Conservation (phyloP, 805 yeast species). For the Kluyveromyces wickerhamii region DNA sequence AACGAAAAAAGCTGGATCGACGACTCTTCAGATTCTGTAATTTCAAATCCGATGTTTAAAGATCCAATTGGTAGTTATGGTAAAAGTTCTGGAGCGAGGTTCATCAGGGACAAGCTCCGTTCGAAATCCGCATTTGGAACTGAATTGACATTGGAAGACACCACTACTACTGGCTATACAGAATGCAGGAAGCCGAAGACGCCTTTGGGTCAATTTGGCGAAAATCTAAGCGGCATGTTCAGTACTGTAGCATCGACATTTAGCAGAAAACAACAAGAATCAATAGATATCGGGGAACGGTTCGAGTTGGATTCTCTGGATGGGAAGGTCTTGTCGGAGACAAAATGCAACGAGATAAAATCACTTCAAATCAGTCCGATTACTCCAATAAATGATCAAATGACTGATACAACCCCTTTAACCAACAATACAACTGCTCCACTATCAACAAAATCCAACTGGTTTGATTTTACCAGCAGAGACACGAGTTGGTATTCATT, state of each 20-base stretch:
- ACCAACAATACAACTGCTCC: slow-evolving; percentile 1
- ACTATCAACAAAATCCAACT: slow-evolving; percentile 1
- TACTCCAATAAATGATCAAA: background rate
- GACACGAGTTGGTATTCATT: slow-evolving; percentile 3
- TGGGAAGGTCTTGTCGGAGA: background rate
- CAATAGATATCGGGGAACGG: background rate
- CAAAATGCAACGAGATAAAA: background rate
- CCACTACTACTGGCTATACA: no score
- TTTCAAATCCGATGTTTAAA: background rate
- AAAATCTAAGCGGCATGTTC: slow-evolving; percentile 1
- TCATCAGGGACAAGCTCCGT: slow-evolving; percentile 1
- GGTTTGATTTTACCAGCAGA: slow-evolving; percentile 4
- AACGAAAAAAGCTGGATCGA: no score
- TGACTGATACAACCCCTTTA: background rate
- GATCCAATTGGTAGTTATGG: slow-evolving; percentile 5
- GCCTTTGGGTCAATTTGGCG: slow-evolving; percentile 1
- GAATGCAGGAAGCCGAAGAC: no score
- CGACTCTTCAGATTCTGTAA: no score
- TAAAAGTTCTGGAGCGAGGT: slow-evolving; percentile 4
- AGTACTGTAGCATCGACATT: slow-evolving; percentile 2
- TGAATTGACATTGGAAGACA: no score
- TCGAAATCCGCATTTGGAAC: no score
- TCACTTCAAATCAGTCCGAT: background rate
- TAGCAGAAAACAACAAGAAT: background rate
- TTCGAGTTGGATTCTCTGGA: background rate